phyloP scores from a whole-genome alignment of 2,329 filamentous ascomycete genomes.

The Ambrosiella cleistominuta region DNA sequence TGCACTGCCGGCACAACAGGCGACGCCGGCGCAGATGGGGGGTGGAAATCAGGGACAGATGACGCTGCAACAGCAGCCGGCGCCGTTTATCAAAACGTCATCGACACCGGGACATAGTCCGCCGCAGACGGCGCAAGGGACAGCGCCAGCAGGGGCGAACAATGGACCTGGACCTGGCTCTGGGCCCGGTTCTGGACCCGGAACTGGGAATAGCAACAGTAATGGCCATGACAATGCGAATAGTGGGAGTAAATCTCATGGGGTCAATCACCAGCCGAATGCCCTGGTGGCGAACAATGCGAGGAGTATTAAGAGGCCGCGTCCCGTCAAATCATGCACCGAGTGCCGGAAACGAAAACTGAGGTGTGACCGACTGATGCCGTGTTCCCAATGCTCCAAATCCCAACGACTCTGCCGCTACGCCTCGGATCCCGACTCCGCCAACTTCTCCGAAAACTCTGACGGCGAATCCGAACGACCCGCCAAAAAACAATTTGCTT shows the following conservation, averaged over 20 bases:
- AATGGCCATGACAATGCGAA: not conserved
- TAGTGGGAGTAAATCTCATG: not conserved
- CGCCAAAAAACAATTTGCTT: slow-evolving; percentile 16
- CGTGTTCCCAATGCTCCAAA: slow-evolving; percentile 41
- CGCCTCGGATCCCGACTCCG: slow-evolving; percentile 29
- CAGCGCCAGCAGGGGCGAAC: too few species aligned
- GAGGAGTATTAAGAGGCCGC: slow-evolving; percentile 33
- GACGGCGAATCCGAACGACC: slow-evolving; percentile 22
- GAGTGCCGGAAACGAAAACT: slow-evolving; percentile 41
- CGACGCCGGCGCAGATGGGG: not conserved
- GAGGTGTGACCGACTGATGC: slow-evolving; percentile 36
- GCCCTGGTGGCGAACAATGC: slow-evolving; percentile 3
- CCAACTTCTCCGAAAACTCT: slow-evolving; percentile 32
- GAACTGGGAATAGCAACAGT: not conserved
- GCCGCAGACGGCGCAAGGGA: not conserved
- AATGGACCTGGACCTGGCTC: too few species aligned
- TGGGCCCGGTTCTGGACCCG: too few species aligned
- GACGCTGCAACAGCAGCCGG: slow-evolving; percentile 3
- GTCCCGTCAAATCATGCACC: slow-evolving; percentile 38
- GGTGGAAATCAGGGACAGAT: not conserved
- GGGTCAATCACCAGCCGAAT: not conserved
- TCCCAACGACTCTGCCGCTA: slow-evolving; percentile 37
- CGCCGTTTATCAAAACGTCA: slow-evolving; percentile 7
- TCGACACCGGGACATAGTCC: slow-evolving; percentile 7
- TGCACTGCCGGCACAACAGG: not conserved